A percentile compares a stretch with the other conserved stretches of the same genome.
phyloP scores from a whole-genome alignment of 768 basidiomycete species.

The Mycena belliarum region DNA sequence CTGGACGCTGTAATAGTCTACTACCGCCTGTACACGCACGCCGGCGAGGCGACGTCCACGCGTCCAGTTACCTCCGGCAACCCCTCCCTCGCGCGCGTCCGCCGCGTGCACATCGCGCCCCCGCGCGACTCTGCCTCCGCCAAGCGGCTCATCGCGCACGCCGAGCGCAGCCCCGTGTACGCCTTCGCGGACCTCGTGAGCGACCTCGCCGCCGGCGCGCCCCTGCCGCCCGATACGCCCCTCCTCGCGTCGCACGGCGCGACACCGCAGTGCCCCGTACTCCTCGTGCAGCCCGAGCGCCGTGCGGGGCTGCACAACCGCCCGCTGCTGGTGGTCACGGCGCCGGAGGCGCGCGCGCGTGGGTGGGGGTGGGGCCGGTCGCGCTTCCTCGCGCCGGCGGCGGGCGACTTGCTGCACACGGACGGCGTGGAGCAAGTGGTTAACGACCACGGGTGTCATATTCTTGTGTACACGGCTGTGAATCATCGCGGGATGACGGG shows the following conservation, averaged over 20 bases:
- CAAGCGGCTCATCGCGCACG: background rate
- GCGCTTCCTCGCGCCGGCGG: no score
- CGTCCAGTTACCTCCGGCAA: background rate
- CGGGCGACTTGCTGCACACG: no score
- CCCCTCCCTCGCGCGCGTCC: background rate
- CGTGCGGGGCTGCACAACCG: background rate
- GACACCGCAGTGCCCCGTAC: background rate
- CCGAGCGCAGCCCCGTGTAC: background rate
- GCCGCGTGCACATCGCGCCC: background rate
- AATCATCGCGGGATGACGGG: no score
- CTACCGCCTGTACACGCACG: background rate
- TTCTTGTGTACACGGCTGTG: no score
- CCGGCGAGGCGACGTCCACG: background rate
- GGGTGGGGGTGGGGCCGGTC: no score
- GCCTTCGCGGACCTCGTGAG: background rate
- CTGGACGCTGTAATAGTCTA: background rate
- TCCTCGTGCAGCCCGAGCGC: slow-evolving; percentile 5
- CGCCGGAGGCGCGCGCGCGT: no score
- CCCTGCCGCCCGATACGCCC: no score
- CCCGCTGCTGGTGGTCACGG: no score
- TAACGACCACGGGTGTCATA: no score
- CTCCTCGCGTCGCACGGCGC: no score
- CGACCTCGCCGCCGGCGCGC: background rate
- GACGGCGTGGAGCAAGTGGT: no score
- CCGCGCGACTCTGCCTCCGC: background rate